A percentile compares a stretch with the other conserved stretches of the same genome.
Evolutionary conservation across 768 basidiomycete genomes (phyloP).

Genomic region (Fomitopsis pulvina): DNA sequence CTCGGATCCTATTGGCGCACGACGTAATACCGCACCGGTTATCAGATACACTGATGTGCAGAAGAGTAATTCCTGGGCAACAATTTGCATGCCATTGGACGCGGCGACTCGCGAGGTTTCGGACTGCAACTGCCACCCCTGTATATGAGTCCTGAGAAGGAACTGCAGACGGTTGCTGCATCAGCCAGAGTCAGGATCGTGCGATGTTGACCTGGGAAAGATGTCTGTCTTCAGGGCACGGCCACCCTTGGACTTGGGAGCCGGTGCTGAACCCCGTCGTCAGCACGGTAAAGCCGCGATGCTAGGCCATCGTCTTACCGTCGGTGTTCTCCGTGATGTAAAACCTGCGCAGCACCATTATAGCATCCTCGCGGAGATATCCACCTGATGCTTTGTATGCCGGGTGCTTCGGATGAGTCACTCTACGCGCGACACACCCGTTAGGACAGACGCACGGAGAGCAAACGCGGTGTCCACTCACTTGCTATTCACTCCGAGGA

Average conservation of each 20-base stretch:
- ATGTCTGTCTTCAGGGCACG: constrained; percentile 85
- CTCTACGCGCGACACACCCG: constrained; percentile 30
- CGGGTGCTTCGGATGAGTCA: constrained; percentile 68
- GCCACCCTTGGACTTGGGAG: constrained; percentile 82
- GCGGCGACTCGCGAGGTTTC: too few species aligned
- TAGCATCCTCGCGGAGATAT: constrained; percentile 44
- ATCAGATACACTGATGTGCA: too few species aligned
- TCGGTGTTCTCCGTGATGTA: constrained; percentile 89
- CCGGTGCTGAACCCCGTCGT: constrained; percentile 54
- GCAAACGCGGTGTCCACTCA: constrained; percentile 27
- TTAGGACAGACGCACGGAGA: background rate
- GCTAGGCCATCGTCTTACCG: constrained; percentile 42
- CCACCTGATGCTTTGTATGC: constrained; percentile 63
- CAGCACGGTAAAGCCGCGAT: background rate
- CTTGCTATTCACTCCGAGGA: constrained; percentile 80
- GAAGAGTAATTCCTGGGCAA: too few species aligned
- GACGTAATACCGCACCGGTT: too few species aligned
- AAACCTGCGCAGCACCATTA: constrained; percentile 53
- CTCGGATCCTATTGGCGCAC: too few species aligned
- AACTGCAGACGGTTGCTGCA: too few species aligned
- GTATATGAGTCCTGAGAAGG: too few species aligned
- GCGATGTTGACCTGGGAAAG: constrained; percentile 12
- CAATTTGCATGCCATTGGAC: too few species aligned
- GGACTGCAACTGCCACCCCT: too few species aligned
- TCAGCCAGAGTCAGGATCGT: background rate